These are phyloP conservation scores for Dryas octopetala DNA, from an alignment of 306 rosid genomes.

Conservation along the genomic window DNA sequence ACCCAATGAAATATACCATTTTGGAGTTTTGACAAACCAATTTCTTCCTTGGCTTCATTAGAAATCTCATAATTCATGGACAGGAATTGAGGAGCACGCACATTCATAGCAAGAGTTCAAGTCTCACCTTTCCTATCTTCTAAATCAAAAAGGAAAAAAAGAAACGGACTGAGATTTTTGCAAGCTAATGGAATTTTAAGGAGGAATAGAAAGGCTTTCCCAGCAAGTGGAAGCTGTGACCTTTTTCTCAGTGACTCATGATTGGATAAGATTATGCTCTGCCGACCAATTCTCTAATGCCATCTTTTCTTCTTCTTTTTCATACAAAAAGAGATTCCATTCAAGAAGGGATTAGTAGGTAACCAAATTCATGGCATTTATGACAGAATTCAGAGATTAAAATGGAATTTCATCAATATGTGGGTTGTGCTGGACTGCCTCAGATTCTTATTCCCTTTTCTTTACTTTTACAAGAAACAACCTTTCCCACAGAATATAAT, in stretches of 20 bases:
- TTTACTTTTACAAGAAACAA: neutral
- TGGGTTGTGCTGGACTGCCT: neutral
- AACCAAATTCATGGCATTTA: neutral
- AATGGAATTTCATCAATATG: slow-evolving; percentile 30
- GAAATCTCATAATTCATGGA: neutral
- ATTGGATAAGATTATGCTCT: slow-evolving; percentile 30
- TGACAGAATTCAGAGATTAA: neutral
- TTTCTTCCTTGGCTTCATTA: neutral
- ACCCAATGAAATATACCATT: neutral
- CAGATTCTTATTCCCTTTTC: neutral
- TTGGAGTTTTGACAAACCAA: neutral
- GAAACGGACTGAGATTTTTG: neutral
- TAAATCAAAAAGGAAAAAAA: too few species aligned
- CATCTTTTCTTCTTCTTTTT: slow-evolving; percentile 16
- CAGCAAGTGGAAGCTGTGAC: slow-evolving; percentile 23
- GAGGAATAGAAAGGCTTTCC: slow-evolving; percentile 12
- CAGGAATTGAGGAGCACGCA: too few species aligned
- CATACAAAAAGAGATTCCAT: slow-evolving; percentile 12
- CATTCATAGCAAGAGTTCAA: too few species aligned
- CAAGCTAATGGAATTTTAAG: neutral
- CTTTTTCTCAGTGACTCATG: slow-evolving; percentile 10
- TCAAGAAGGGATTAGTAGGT: neutral
- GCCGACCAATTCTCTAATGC: slow-evolving; percentile 15
- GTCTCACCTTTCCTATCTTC: too few species aligned
- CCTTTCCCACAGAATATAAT: slow-evolving; percentile 6